Percentiles rank a stretch among this genome's conserved stretches.
Evolutionary conservation across 345 rosid genomes (phyloP).

Genomic region (Schrenkiella parvula): DNA sequence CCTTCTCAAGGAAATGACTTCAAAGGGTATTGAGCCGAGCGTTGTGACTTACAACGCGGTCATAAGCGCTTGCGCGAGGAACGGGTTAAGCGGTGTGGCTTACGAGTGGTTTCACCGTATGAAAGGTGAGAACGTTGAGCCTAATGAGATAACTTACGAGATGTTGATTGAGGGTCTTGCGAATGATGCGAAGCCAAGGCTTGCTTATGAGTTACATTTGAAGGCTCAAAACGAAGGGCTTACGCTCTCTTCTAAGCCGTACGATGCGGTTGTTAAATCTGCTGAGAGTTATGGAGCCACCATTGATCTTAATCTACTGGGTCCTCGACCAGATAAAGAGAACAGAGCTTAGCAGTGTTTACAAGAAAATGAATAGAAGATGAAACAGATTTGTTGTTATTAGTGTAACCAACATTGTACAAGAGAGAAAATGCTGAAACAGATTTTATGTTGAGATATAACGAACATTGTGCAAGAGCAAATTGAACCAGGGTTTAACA

Average conservation of each 20-base stretch:
- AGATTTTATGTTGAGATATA: not conserved
- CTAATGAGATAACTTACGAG: slow-evolving; percentile 71
- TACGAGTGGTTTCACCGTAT: slow-evolving; percentile 92
- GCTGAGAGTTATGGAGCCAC: slow-evolving; percentile 54
- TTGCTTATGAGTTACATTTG: slow-evolving; percentile 63
- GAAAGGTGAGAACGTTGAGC: slow-evolving; percentile 53
- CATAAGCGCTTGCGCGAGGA: slow-evolving; percentile 63
- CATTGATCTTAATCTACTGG: slow-evolving; percentile 53
- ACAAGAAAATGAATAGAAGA: not conserved
- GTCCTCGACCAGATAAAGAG: slow-evolving; percentile 60
- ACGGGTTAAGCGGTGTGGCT: slow-evolving; percentile 56
- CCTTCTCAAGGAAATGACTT: slow-evolving; percentile 60
- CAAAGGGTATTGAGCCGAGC: slow-evolving; percentile 59
- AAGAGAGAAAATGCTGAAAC: not conserved
- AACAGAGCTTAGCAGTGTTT: slow-evolving; percentile 26
- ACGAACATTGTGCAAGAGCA: not conserved
- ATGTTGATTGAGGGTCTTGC: slow-evolving; percentile 76
- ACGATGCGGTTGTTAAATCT: slow-evolving; percentile 55
- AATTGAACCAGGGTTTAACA: not conserved
- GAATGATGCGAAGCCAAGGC: slow-evolving; percentile 73
- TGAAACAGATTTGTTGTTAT: not conserved
- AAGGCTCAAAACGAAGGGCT: slow-evolving; percentile 62
- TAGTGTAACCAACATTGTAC: not conserved
- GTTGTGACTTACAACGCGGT: slow-evolving; percentile 91
- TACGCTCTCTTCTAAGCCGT: slow-evolving; percentile 54